Conservation (phyloP, 1,284 basidiomycete genomes). For the Vanrija sp. region DNA sequence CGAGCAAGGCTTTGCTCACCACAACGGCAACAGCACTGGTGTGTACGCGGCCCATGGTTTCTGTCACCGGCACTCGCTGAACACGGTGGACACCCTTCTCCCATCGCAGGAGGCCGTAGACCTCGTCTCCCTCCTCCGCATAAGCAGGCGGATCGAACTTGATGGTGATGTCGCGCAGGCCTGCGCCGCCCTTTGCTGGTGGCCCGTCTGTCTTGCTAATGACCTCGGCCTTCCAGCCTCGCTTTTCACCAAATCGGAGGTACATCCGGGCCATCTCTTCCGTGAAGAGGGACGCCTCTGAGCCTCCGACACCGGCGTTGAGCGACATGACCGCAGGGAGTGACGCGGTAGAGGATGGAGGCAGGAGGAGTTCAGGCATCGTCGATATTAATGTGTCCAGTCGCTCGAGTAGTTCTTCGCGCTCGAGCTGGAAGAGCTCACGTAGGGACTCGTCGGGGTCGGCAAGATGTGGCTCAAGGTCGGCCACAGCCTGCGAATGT, state of each 20-base stretch:
- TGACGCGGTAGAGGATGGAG: conserved; percentile 60
- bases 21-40: conserved; percentile 87
- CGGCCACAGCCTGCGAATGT: conserved; percentile 57
- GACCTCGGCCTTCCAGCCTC: conserved; percentile 47
- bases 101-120: conserved; percentile 75
- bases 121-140: conserved; percentile 71
- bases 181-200: conserved; percentile 56
- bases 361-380: conserved; percentile 69
- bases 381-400: conserved; percentile 55
- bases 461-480: conserved; percentile 61
- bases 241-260: conserved; percentile 59
- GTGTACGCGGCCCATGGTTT: conserved; percentile 79
- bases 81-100: conserved; percentile 96
- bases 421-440: conserved; percentile 69
- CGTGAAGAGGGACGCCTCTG: conserved; percentile 80
- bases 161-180: conserved; percentile 76
- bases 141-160: conserved; percentile 28
- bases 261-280: conserved; percentile 82
- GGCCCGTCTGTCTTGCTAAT: conserved; percentile 50
- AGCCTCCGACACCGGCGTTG: conserved; percentile 88
- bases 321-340: conserved; percentile 82
- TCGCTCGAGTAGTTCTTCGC: conserved; percentile 54
- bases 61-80: conserved; percentile 87
- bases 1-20: conserved; percentile 53
- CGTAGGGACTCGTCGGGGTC: conserved; percentile 75